Evolutionary conservation across 1,139 yeast species (phyloP).

Genomic region (Wickerhamomyces sp.): DNA sequence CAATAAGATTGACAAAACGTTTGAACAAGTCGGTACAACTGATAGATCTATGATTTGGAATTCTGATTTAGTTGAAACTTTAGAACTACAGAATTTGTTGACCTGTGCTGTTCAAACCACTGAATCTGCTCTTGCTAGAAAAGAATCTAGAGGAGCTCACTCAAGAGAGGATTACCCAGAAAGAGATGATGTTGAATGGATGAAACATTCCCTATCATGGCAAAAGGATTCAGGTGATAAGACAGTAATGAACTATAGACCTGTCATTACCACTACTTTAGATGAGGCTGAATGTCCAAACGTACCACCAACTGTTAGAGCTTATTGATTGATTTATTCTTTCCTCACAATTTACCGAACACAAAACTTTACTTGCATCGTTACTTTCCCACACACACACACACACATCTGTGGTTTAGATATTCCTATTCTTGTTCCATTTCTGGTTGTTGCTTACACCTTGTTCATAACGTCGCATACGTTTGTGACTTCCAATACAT

Average conservation of each 20-base stretch:
- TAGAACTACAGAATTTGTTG: constrained; percentile 92
- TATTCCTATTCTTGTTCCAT: too few relatives aligned
- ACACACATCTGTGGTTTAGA: too few relatives aligned
- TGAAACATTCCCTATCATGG: constrained; percentile 96
- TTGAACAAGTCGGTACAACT: constrained; percentile 73
- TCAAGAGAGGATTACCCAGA: constrained; percentile 97
- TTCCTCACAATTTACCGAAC: too few relatives aligned
- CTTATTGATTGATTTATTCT: constrained; percentile 44
- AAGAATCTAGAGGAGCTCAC: constrained; percentile 98
- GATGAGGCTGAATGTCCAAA: constrained; percentile 92
- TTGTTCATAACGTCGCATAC: too few relatives aligned
- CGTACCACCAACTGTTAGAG: constrained; percentile 96
- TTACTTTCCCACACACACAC: too few relatives aligned
- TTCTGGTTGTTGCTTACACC: too few relatives aligned
- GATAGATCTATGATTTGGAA: constrained; percentile 99
- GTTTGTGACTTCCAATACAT: too few relatives aligned
- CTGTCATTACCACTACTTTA: constrained; percentile 75
- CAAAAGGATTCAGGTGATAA: constrained; percentile 68
- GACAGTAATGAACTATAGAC: constrained; percentile 79
- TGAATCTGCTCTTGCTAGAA: constrained; percentile 88
- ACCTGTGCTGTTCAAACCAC: constrained; percentile 99
- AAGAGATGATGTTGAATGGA: constrained; percentile 96
- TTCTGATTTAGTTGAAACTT: constrained; percentile 91
- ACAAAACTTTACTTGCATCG: too few relatives aligned
- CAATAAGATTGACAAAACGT: constrained; percentile 66